Conservation (phyloP, 768 basidiomycete species). For the Gloeophyllum trabeum region DNA sequence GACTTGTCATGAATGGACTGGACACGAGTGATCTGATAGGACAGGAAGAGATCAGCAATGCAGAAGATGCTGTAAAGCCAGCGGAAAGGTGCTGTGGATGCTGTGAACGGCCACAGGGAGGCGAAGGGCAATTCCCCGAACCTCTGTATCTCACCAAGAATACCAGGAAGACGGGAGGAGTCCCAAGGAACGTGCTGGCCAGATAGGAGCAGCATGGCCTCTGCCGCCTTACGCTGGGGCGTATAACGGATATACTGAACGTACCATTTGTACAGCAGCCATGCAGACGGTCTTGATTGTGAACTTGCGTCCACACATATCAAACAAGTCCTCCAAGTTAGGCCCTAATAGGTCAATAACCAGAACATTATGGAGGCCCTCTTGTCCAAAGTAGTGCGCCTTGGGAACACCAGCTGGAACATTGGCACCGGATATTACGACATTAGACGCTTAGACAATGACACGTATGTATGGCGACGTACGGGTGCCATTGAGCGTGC, state of each 20-base stretch:
- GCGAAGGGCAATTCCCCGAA: too few species aligned
- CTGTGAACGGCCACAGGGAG: too few species aligned
- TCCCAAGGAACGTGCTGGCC: too few species aligned
- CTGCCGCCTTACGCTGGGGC: too few species aligned
- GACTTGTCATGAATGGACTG: slow-evolving; percentile 98
- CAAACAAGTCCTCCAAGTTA: slow-evolving; percentile 94
- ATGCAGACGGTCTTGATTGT: slow-evolving; percentile 96
- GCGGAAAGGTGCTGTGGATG: too few species aligned
- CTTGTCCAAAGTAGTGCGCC: slow-evolving; percentile 97
- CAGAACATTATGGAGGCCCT: slow-evolving; percentile 93
- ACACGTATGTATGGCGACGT: slow-evolving; percentile 19
- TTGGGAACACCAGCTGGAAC: slow-evolving; percentile 85
- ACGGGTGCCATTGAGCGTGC: slow-evolving; percentile 88
- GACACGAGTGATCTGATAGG: slow-evolving; percentile 76
- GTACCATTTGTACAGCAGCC: slow-evolving; percentile 98
- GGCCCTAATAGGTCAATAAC: slow-evolving; percentile 96
- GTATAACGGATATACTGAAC: slow-evolving; percentile 2
- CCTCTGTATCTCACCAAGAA: too few species aligned
- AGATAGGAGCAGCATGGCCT: too few species aligned
- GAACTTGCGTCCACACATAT: slow-evolving; percentile 99
- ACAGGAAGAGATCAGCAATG: slow-evolving; percentile 4
- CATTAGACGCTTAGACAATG: background rate
- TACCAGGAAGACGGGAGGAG: too few species aligned
- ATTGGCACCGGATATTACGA: background rate
- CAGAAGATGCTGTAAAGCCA: too few species aligned